Conservation (phyloP, 768 basidiomycete species). For the Pulveroboletus sp. region DNA sequence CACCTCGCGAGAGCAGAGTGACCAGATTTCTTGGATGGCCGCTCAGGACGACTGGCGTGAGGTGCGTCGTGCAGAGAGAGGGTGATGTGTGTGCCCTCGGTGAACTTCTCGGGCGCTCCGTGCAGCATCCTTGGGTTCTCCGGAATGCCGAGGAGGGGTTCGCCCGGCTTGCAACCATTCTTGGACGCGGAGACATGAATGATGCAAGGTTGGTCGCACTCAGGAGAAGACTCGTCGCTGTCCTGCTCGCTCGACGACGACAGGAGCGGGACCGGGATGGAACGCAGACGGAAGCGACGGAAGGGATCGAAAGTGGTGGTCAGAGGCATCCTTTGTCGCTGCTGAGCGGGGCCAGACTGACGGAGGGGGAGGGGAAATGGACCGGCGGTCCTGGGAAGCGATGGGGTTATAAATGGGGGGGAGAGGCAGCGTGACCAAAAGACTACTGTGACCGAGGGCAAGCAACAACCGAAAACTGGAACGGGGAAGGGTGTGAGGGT, state of each 20-base stretch:
- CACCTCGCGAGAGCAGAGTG: slow-evolving; percentile 11
- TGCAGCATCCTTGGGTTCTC: background rate
- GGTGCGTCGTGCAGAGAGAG: background rate
- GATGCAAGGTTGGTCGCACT: slow-evolving; percentile 3
- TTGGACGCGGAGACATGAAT: slow-evolving; percentile 5
- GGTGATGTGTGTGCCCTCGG: background rate
- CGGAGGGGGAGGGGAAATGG: background rate
- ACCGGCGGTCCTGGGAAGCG: background rate
- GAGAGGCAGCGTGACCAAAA: slow-evolving; percentile 3
- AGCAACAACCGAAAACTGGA: slow-evolving; percentile 5
- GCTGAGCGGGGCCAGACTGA: background rate
- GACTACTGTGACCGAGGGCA: slow-evolving; percentile 7
- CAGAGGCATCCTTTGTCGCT: background rate
- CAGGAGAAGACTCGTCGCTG: slow-evolving; percentile 22
- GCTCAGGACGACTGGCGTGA: background rate
- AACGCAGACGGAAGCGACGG: slow-evolving; percentile 23
- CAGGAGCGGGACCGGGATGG: background rate
- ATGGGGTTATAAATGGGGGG: slow-evolving; percentile 5
- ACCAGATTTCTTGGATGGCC: background rate
- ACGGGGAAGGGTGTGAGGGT: background rate
- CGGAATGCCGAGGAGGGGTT: background rate
- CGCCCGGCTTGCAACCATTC: background rate
- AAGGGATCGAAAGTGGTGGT: slow-evolving; percentile 11
- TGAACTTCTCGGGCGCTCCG: background rate
- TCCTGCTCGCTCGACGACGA: slow-evolving; percentile 15